These are phyloP conservation scores for Citrullus colocynthis DNA, from an alignment of 306 rosid species.

Conservation along the genomic window DNA sequence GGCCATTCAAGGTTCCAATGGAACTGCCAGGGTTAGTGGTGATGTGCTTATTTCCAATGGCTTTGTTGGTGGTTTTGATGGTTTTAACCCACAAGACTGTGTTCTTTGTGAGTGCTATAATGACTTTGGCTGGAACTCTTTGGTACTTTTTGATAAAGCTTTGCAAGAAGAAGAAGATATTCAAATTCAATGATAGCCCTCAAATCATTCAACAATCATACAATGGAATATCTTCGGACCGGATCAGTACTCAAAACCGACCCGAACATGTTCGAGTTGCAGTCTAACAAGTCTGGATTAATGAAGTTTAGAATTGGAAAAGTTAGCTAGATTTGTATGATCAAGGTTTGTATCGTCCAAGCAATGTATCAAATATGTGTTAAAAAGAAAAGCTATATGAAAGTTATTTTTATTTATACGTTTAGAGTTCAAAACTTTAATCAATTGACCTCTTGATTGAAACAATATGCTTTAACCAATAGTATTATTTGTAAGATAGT, in stretches of 20 bases:
- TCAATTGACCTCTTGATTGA: too few species aligned
- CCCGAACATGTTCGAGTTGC: background rate
- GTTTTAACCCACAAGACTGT: constrained; percentile 5
- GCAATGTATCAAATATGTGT: background rate
- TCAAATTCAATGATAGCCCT: background rate
- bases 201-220: background rate
- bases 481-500: too few species aligned
- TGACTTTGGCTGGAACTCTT: background rate
- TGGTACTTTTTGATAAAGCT: constrained; percentile 5
- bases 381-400: too few species aligned
- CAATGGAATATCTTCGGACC: background rate
- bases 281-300: background rate
- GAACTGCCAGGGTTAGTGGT: background rate
- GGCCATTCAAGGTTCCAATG: constrained; percentile 10
- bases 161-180: constrained; percentile 6
- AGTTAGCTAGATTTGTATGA: background rate
- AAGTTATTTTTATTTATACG: background rate
- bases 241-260: background rate
- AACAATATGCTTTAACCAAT: too few species aligned
- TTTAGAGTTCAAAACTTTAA: background rate
- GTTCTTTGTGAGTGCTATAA: constrained; percentile 2
- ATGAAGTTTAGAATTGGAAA: background rate
- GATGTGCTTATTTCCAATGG: constrained; percentile 7
- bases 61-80: constrained; percentile 2
- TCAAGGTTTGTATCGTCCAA: background rate